A percentile compares a stretch with the other conserved stretches of the same genome.
These are phyloP conservation scores for Salix suchowensis DNA, from an alignment of 345 rosid species.

Conservation along the genomic window DNA sequence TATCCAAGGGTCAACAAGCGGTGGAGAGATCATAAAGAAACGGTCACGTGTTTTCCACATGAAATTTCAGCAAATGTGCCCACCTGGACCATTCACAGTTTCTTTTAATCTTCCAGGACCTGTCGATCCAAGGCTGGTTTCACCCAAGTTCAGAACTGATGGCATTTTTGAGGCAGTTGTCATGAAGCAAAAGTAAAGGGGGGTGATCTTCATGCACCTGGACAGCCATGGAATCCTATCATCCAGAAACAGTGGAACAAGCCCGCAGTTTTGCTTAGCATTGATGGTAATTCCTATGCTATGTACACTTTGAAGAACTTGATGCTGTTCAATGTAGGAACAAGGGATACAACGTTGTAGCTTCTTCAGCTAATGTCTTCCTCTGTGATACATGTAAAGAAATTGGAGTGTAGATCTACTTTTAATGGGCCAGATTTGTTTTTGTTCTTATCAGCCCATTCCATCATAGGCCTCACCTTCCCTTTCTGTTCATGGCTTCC, in stretches of 20 bases:
- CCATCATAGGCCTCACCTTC: too few relatives aligned
- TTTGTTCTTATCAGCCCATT: too few relatives aligned
- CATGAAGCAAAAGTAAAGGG: neutral
- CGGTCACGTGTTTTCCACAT: slow-evolving; percentile 11
- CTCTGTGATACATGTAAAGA: too few relatives aligned
- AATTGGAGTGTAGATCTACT: too few relatives aligned
- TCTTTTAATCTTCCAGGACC: slow-evolving; percentile 22
- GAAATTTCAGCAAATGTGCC: slow-evolving; percentile 1
- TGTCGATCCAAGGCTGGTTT: slow-evolving; percentile 18
- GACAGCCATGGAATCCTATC: neutral
- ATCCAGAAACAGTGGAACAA: neutral
- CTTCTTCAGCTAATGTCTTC: too few relatives aligned
- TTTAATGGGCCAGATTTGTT: too few relatives aligned
- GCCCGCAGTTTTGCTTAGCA: neutral
- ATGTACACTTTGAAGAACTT: neutral
- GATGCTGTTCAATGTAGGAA: neutral
- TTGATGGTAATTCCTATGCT: neutral
- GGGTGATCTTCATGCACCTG: neutral
- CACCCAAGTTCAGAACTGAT: slow-evolving; percentile 18
- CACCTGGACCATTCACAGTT: slow-evolving; percentile 11
- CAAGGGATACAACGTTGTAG: neutral
- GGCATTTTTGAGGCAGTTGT: slow-evolving; percentile 20
- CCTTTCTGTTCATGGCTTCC: too few relatives aligned
- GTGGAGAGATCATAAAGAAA: slow-evolving; percentile 11
- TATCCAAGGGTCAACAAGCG: slow-evolving; percentile 7